These are phyloP conservation scores for Puccinia horiana DNA, from an alignment of 1,284 basidiomycete species.

Conservation along the genomic window DNA sequence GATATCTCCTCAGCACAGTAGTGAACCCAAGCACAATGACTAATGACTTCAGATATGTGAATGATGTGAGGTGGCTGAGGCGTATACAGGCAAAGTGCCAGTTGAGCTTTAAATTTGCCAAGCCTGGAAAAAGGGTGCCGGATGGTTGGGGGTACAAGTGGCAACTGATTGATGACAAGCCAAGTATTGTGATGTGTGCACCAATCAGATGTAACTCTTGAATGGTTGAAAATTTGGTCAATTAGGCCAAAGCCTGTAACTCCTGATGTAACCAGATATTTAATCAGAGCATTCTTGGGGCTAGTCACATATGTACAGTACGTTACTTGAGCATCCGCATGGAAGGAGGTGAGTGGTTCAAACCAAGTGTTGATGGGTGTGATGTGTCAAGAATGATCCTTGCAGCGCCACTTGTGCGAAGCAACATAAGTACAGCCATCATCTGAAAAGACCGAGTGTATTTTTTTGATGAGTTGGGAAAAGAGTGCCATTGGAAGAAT, in stretches of 20 bases:
- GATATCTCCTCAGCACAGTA: conserved; percentile 2
- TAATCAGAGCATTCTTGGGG: not conserved
- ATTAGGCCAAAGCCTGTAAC: not conserved
- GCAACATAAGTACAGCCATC: not conserved
- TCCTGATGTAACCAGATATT: not conserved
- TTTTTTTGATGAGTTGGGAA: not conserved
- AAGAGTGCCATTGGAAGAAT: not conserved
- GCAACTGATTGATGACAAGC: not conserved
- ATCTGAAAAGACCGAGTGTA: not conserved
- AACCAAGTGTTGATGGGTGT: not conserved
- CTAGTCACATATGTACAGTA: not conserved
- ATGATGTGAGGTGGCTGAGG: not conserved
- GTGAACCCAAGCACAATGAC: conserved; percentile 31
- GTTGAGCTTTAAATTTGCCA: not conserved
- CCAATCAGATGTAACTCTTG: not conserved
- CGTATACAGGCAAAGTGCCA: not conserved
- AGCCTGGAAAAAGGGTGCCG: not conserved
- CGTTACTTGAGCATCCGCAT: not conserved
- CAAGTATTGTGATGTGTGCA: not conserved
- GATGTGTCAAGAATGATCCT: not conserved
- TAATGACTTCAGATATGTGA: not conserved
- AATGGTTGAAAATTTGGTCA: conserved; percentile 5
- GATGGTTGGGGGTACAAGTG: not conserved
- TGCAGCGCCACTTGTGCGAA: not conserved
- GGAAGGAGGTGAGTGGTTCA: not conserved